phyloP scores from a whole-genome alignment of 805 yeast species.

The Tetrapisispora iriomotensis region DNA sequence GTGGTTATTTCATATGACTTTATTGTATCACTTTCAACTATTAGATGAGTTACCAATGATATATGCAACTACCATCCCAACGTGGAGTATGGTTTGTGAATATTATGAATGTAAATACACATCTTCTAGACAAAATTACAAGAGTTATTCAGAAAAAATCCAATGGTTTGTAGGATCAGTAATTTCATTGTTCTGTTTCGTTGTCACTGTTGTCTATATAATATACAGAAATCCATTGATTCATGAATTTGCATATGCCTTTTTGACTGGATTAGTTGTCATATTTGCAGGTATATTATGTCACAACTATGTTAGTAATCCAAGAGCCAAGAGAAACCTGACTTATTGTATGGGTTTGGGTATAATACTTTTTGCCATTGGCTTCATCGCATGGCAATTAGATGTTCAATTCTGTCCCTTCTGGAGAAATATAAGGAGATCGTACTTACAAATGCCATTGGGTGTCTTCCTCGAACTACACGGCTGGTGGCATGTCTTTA shows the following conservation, averaged over 20 bases:
- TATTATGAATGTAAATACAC: slow-evolving; percentile 4
- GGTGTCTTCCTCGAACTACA: slow-evolving; percentile 86
- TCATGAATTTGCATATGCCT: slow-evolving; percentile 80
- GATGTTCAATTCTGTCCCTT: slow-evolving; percentile 70
- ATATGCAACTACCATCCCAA: slow-evolving; percentile 92
- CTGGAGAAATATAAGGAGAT: slow-evolving; percentile 50
- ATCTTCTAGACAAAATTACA: background rate
- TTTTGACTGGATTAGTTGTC: slow-evolving; percentile 66
- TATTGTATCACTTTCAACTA: slow-evolving; percentile 78
- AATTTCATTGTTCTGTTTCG: slow-evolving; percentile 44
- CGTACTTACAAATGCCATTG: slow-evolving; percentile 61
- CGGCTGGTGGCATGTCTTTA: slow-evolving; percentile 94
- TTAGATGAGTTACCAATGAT: slow-evolving; percentile 97
- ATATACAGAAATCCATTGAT: slow-evolving; percentile 72
- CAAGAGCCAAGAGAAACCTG: slow-evolving; percentile 38
- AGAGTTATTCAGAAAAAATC: background rate
- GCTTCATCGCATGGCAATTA: slow-evolving; percentile 80
- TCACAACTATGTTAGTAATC: slow-evolving; percentile 41
- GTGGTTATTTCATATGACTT: slow-evolving; percentile 95
- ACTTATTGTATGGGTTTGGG: slow-evolving; percentile 51
- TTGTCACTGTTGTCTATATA: slow-evolving; percentile 63
- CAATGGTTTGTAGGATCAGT: slow-evolving; percentile 32
- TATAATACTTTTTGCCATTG: slow-evolving; percentile 51
- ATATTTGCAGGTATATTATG: slow-evolving; percentile 47
- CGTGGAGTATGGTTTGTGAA: slow-evolving; percentile 71